A percentile compares a stretch with the other conserved stretches of the same genome.
Conservation (phyloP, 169 alveolate species). For the Eimeria necatrix region DNA sequence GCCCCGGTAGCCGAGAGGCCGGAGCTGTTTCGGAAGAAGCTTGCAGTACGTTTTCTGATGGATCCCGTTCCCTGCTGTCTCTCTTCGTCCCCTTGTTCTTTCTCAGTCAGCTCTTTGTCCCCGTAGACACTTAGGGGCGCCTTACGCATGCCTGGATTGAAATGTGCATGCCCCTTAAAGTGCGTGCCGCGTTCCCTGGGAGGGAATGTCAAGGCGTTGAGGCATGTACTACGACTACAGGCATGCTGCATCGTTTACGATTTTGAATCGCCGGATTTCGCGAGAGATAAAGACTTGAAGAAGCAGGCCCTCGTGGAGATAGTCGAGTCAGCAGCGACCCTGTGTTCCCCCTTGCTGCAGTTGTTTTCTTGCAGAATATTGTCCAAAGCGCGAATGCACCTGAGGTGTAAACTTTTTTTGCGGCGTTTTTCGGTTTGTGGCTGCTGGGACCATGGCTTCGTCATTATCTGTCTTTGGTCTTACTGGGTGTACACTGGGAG, state of each 20-base stretch:
- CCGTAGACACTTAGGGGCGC: neutral
- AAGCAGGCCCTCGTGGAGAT: constrained; percentile 92
- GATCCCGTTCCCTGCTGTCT: neutral
- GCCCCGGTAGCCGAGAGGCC: constrained; percentile 86
- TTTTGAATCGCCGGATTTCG: constrained; percentile 82
- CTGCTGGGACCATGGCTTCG: neutral
- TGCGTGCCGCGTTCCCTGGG: no score
- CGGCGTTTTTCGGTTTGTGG: neutral
- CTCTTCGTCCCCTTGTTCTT: neutral
- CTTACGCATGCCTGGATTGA: no score
- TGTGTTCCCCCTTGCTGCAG: neutral
- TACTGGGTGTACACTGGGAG: neutral
- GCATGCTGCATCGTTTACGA: constrained; percentile 91
- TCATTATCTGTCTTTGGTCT: neutral
- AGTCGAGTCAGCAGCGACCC: constrained; percentile 87
- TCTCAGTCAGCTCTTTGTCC: neutral
- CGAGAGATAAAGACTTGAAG: constrained; percentile 90
- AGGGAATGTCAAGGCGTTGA: no score
- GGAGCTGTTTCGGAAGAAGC: constrained; percentile 90
- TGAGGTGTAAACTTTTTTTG: neutral
- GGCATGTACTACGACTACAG: constrained; percentile 32
- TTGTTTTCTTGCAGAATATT: neutral
- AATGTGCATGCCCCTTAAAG: no score
- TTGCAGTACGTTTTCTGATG: constrained; percentile 64
- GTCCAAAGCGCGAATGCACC: neutral